Conservation (phyloP, 2,329 filamentous ascomycete species). For the Exophiala calicioides region DNA sequence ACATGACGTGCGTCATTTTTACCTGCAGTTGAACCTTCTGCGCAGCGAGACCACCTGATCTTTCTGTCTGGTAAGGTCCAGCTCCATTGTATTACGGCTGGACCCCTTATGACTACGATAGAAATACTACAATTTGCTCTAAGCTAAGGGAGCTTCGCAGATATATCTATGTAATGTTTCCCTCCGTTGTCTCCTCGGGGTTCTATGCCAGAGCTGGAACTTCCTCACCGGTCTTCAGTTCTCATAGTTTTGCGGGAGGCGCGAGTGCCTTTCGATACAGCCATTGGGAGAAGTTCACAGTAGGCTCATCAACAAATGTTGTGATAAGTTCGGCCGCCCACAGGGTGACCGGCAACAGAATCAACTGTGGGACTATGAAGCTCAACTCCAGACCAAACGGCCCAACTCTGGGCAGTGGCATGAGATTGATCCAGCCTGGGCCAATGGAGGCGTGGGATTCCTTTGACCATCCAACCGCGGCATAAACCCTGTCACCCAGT, state of each 20-base stretch:
- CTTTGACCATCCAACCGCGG: constrained; percentile 59
- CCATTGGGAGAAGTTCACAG: constrained; percentile 60
- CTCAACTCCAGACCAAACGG: constrained; percentile 63
- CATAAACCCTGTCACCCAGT: constrained; percentile 64
- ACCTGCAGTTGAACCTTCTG: too few species aligned
- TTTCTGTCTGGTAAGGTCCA: too few species aligned
- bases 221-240: neutral
- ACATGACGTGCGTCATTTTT: too few species aligned
- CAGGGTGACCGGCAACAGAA: constrained; percentile 62
- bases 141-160: too few species aligned
- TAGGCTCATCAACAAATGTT: constrained; percentile 59
- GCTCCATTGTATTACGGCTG: too few species aligned
- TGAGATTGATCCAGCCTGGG: constrained; percentile 57
- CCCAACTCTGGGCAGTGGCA: constrained; percentile 57
- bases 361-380: constrained; percentile 61
- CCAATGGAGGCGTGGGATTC: constrained; percentile 53
- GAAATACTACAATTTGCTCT: too few species aligned
- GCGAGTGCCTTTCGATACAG: constrained; percentile 53
- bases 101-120: too few species aligned
- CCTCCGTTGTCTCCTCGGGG: too few species aligned
- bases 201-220: neutral
- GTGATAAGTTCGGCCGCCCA: constrained; percentile 61
- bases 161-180: too few species aligned
- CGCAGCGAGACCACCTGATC: too few species aligned
- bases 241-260: constrained; percentile 1